Base-by-base conservation (phyloP, 2,329 filamentous ascomycete species). In the Phialemonium atrogriseum region DNA sequence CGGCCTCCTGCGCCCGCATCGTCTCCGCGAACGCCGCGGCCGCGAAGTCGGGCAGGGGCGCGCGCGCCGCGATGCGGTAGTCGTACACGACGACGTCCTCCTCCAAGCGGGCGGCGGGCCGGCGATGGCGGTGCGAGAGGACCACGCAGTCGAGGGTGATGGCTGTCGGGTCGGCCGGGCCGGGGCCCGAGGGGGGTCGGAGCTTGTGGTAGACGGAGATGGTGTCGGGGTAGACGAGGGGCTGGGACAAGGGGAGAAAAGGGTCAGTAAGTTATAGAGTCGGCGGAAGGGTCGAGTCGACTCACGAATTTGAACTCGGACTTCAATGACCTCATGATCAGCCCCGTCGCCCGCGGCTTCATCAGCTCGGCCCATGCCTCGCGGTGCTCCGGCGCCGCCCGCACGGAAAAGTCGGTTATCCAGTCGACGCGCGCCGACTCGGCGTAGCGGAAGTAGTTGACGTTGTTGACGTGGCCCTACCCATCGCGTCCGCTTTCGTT, bases 231-330 rank as follows among this genome's bases (percentile, higher is more conserved):
- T 75, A 93, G 20, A 70, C 80, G 73, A 94, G 80, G 11, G 87
- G 85, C 83, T 86, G 42, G 17, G 21, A 14, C 30, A 27, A 40
- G 5, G 13, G 7, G 12, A 14, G 10, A 33, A 24, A 19, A 13
- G 8, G n/a, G 14, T 25, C 7, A 20, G 15, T 16, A n/a, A n/a
- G n/a, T n/a, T n/a, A n/a, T n/a, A n/a, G 23, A 13, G 18, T 11
- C 13, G 19, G 8, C 10, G 6, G 5, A 17, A 13, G 14, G 19
- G 9, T 6, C 15, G 12, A 18, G 19, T 14, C 13, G 10, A 66
- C 80, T 42, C 52, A 91, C 85, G 60, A 93, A 87, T 60, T 94
- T 94, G 58, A 82, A 94, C 43, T 93, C 80, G 0, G 83, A 79
- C 45, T 72, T 81, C 43, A 94, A 86, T 44, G 78, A 85, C 46